Base-by-base conservation (phyloP, 441 rosid genomes). In the Syzygium malaccense region DNA sequence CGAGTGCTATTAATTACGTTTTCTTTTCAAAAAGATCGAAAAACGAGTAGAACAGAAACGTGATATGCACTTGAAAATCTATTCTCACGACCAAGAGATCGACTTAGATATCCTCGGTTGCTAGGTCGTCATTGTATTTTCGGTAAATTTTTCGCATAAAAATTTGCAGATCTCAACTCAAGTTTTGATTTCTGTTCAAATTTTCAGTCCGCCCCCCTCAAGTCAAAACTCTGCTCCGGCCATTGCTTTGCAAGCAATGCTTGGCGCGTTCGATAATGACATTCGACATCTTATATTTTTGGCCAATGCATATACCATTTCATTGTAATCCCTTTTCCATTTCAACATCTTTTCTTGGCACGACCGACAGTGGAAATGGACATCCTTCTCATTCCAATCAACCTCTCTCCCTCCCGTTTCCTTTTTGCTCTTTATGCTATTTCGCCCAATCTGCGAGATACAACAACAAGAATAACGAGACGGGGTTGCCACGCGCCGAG, bases 191-290 rank as follows among this genome's bases (percentile, higher is more conserved):
- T 28, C 1, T 2, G 66, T 60, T 60, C 66, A 60, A 60, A 28
- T 60, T 6, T 28, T 7, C 18, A 1, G 7, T 60, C 66, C 4
- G 14, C 14, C 2, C 17, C 66, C 7, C 1, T 60, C n/a, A 6
- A 28, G 32, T 30, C 2, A 60, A 0, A 60, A 28, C 18, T 60
- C 2, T 60, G 0, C 14, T 60, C 18, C 4, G n/a, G 14, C 8
- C 0, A 13, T 0, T 60, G 2, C 32, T 0, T 0, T 60, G 18
- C 14, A 14, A 60, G 32, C 32, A 60, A 56, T 56, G 58, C 26
- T 8, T 0, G 8, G 32, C 28, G 32, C 18, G 0, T 60, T 28
- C 14, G 8, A 60, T 60, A 6, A 60, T 28, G 18, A 60, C 66
- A 60, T 60, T 60, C 32, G 17, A 28, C n/a, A 28, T 60, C 32